phyloP scores from a whole-genome alignment of 305 asterid species.

The Andrographis paniculata region DNA sequence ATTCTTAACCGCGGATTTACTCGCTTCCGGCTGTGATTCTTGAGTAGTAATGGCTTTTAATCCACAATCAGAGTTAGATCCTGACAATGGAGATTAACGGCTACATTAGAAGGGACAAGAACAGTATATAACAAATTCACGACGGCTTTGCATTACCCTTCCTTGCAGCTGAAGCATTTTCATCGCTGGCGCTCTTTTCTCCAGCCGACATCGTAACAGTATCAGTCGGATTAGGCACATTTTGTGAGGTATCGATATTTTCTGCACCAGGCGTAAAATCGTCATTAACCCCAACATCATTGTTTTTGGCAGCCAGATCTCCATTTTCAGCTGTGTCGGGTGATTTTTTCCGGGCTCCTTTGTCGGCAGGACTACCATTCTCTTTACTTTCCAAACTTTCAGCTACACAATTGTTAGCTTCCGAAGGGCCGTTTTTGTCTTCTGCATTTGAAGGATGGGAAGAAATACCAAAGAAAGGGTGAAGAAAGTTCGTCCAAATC shows the following conservation, averaged over 20 bases:
- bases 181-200: slow-evolving; percentile 26
- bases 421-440: slow-evolving; percentile 29
- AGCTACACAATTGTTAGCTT: slow-evolving; percentile 23
- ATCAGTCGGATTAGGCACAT: slow-evolving; percentile 23
- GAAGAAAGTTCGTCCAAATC: slow-evolving; percentile 77
- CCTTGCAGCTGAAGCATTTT: slow-evolving; percentile 33
- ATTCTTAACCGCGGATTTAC: slow-evolving; percentile 56
- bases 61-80: slow-evolving; percentile 30
- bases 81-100: slow-evolving; percentile 29
- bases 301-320: slow-evolving; percentile 24
- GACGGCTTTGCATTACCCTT: slow-evolving; percentile 23
- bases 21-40: slow-evolving; percentile 77
- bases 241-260: slow-evolving; percentile 23
- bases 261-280: slow-evolving; percentile 31
- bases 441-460: slow-evolving; percentile 32
- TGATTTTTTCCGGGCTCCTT: slow-evolving; percentile 26
- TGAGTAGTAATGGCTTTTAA: slow-evolving; percentile 24
- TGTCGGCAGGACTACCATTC: slow-evolving; percentile 27
- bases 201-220: slow-evolving; percentile 21
- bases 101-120: slow-evolving; percentile 21
- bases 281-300: slow-evolving; percentile 27
- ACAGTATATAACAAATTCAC: slow-evolving; percentile 13
- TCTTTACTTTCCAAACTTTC: slow-evolving; percentile 22
- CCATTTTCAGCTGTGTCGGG: slow-evolving; percentile 27
- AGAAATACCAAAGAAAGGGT: slow-evolving; percentile 64